These are phyloP conservation scores for Tulasnella sp. DNA, from an alignment of 768 basidiomycete species.

Conservation along the genomic window DNA sequence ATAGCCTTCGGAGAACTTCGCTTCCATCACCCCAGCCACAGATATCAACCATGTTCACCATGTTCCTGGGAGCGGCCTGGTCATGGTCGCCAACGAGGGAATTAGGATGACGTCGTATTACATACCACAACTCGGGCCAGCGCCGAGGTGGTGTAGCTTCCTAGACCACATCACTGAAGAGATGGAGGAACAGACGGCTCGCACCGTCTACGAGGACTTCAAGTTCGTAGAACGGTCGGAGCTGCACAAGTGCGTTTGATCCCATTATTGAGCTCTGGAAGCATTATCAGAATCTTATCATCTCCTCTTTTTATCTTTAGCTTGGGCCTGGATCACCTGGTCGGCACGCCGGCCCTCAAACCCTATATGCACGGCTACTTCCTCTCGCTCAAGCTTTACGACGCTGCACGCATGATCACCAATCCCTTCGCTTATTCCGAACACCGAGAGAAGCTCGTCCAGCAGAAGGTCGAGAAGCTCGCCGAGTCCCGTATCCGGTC, in stretches of 20 bases:
- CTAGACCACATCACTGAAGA: constrained; percentile 98
- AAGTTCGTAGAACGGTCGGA: constrained; percentile 90
- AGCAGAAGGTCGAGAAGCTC: constrained; percentile 85
- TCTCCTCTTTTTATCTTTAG: constrained; percentile 30
- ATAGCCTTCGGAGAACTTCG: constrained; percentile 76
- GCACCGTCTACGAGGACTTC: constrained; percentile 86
- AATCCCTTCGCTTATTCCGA: constrained; percentile 96
- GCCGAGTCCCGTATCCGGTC: constrained; percentile 86
- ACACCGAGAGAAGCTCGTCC: constrained; percentile 78
- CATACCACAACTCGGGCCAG: constrained; percentile 91
- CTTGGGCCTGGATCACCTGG: constrained; percentile 86
- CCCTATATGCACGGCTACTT: constrained; percentile 99
- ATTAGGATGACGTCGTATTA: constrained; percentile 92
- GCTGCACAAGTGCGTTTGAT: constrained; percentile 49
- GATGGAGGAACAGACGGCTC: constrained; percentile 79
- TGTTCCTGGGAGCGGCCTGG: constrained; percentile 74
- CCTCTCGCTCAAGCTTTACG: constrained; percentile 88
- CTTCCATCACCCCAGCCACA: constrained; percentile 80
- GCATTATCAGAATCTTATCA: background rate
- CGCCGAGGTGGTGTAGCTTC: constrained; percentile 95
- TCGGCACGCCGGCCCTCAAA: constrained; percentile 90
- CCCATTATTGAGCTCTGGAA: background rate
- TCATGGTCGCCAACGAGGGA: constrained; percentile 93
- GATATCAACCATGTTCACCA: constrained; percentile 90
- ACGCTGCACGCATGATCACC: constrained; percentile 86